Conservation (phyloP, 192 early-diverging fungal species). For the Backusella sp. region DNA sequence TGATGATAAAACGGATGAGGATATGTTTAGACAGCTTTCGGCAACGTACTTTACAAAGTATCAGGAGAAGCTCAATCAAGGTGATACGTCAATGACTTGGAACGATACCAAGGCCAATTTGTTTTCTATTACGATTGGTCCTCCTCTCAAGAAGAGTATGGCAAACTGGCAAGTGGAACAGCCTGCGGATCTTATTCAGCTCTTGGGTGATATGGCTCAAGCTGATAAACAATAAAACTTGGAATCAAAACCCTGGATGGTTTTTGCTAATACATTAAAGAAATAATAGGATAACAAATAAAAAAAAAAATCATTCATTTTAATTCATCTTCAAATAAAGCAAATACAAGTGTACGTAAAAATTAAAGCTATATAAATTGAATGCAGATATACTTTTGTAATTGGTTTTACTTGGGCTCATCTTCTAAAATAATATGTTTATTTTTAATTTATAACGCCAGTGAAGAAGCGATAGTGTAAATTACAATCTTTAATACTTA, state of each 20-base stretch:
- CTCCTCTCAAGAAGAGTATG: slow-evolving; percentile 84
- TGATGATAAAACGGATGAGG: slow-evolving; percentile 90
- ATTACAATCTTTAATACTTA: too few relatives aligned
- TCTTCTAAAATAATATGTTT: too few relatives aligned
- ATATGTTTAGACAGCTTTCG: slow-evolving; percentile 76
- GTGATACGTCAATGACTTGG: neutral
- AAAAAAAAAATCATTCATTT: too few relatives aligned
- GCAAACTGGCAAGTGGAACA: slow-evolving; percentile 82
- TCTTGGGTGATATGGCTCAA: slow-evolving; percentile 5
- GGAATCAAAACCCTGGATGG: neutral
- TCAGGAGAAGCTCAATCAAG: neutral
- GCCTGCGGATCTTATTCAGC: slow-evolving; percentile 63
- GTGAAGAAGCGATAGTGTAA: too few relatives aligned
- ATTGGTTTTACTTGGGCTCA: too few relatives aligned
- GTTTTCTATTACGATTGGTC: slow-evolving; percentile 82
- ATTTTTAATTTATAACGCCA: too few relatives aligned
- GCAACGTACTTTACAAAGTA: neutral
- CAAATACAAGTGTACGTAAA: too few relatives aligned
- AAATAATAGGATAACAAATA: too few relatives aligned
- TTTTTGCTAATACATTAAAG: neutral
- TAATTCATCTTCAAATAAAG: too few relatives aligned
- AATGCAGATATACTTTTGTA: too few relatives aligned
- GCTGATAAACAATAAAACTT: neutral
- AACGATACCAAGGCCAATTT: slow-evolving; percentile 25
- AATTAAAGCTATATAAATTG: too few relatives aligned